Percentiles rank a stretch among this genome's conserved stretches.
Evolutionary conservation across 352 stramenopile species (phyloP).

Genomic region (Blastocystis sp.): DNA sequence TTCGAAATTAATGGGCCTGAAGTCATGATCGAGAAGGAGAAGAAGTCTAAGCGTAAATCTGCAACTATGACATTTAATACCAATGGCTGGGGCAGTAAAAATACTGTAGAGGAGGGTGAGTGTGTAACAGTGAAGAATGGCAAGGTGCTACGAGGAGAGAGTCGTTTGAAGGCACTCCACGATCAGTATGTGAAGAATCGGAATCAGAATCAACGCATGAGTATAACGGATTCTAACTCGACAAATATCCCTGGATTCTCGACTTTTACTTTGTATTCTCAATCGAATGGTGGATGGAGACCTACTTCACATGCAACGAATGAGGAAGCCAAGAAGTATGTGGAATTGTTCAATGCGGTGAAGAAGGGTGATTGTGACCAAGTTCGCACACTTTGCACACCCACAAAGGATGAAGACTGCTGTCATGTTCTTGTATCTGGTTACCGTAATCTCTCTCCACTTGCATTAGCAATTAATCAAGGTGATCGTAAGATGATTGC

Average conservation of each 20-base stretch:
- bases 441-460: background rate
- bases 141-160: conserved; percentile 15
- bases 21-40: background rate
- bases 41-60: background rate
- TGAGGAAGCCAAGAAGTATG: background rate
- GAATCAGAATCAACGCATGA: background rate
- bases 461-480: background rate
- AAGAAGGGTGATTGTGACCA: background rate
- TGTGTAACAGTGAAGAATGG: conserved; percentile 11
- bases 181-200: background rate
- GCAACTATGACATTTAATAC: no score
- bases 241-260: background rate
- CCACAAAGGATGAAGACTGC: background rate
- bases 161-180: background rate
- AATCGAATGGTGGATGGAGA: conserved; percentile 1
- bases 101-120: background rate
- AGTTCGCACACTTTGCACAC: conserved; percentile 15
- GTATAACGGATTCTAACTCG: background rate
- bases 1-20: background rate
- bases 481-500: conserved; percentile 7
- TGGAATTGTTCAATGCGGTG: conserved; percentile 27
- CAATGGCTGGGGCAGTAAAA: background rate
- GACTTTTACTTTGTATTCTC: conserved; percentile 1
- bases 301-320: background rate
- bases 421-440: background rate